Base-by-base conservation (phyloP, 2,329 filamentous ascomycete genomes). In the Orbilia ellipsospora region DNA sequence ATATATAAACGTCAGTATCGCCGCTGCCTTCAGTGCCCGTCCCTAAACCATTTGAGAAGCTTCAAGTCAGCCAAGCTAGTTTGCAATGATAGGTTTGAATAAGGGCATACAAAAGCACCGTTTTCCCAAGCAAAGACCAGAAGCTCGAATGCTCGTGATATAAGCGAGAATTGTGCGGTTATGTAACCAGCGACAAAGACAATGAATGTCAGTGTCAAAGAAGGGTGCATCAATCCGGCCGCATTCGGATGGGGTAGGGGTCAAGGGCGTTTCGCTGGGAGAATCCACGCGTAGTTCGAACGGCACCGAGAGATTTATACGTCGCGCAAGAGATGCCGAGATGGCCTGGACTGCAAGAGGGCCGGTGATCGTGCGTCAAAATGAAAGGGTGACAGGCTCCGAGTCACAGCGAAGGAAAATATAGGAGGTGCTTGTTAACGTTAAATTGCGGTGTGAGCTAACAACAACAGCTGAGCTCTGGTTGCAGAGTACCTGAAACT, bases 101-200 rank as follows among this genome's bases (percentile, higher is more conserved):
- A 57, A 42, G 45, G 23, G 85, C 90, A 81, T 85, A 96, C 93
- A 82, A 98, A 91, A 81, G 99, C 95, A 82, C 94, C 93, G 92
- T 98, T 92, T 83, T 98, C 92, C 93, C 94, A 97, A 79, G 96
- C 95, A 83, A 98, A 99, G 79, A 97, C 91, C 79, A 93, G 92
- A 81, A 99, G 89, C 84, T 99, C 94, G 90, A 97, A 97, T 80
- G 98, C 88, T 81, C 94, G 90, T 80, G 94, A 97, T 79, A 97
- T 93, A 78, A 99, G 90, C 85, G 98, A 95, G 94, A 95, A 99
- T 87, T 95, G 92, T 82, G 95, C 95, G 85, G 95, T 99, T 83
- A 94, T 98, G 87, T 99, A 99, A 84, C 95, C 95, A 85, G 95
- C 94, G 87, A 98, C 91, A 86, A 99, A 99, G 86, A 99, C 77